Percentiles rank a stretch among this genome's conserved stretches.
These are phyloP conservation scores for Aspergillus asperescens DNA, from an alignment of 495 filamentous ascomycete species.

Conservation along the genomic window DNA sequence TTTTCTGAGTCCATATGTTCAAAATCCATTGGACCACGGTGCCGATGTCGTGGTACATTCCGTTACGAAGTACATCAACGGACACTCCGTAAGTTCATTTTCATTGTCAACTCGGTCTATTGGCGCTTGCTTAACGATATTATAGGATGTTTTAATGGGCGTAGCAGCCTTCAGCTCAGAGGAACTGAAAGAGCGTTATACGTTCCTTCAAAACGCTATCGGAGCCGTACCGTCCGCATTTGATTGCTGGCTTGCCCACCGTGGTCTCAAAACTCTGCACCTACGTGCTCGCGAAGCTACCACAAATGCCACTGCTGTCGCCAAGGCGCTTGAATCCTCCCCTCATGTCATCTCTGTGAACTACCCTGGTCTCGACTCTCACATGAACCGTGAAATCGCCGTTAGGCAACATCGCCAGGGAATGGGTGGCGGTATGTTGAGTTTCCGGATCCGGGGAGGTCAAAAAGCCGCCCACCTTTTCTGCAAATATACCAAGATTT, in stretches of 20 bases:
- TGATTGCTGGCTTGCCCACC: conserved; percentile 98
- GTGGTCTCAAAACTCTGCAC: conserved; percentile 94
- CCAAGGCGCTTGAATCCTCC: conserved; percentile 70
- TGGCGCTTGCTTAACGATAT: conserved; percentile 16
- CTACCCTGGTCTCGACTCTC: conserved; percentile 85
- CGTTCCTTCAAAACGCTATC: conserved; percentile 96
- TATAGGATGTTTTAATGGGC: conserved; percentile 95
- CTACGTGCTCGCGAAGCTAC: conserved; percentile 81
- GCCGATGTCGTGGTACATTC: conserved; percentile 98
- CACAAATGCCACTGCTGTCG: conserved; percentile 74
- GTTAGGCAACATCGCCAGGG: conserved; percentile 87
- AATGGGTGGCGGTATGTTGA: conserved; percentile 95
- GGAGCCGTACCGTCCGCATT: conserved; percentile 92
- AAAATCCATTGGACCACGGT: conserved; percentile 91
- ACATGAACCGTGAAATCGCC: conserved; percentile 80
- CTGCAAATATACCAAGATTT: conserved; percentile 83
- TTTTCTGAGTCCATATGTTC: conserved; percentile 91
- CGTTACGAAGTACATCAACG: conserved; percentile 99
- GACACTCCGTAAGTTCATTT: conserved; percentile 59
- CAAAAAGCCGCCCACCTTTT: conserved; percentile 80
- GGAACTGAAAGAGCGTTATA: conserved; percentile 64
- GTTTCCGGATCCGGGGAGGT: conserved; percentile 92
- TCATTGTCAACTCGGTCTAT: background rate
- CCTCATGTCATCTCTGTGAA: conserved; percentile 82
- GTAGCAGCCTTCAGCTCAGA: conserved; percentile 91